Base-by-base conservation (phyloP, 2,329 filamentous ascomycete species). In the Aulographum hederae region DNA sequence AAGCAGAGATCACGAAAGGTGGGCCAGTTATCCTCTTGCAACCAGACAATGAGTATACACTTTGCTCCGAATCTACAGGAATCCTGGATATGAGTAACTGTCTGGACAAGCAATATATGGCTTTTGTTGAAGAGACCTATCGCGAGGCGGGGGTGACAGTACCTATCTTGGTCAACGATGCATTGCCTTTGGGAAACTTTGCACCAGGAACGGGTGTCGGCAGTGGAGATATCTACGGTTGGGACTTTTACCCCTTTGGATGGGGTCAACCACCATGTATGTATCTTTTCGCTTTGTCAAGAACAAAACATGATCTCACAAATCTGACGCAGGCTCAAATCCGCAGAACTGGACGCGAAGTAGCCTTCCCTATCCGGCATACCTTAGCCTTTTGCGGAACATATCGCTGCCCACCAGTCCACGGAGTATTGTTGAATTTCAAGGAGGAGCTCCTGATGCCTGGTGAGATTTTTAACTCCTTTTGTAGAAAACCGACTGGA, bases 21-120 rank as follows among this genome's bases (percentile, higher is more conserved):
- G 81, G 81, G 0, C 79, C 79, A 0, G 64, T 89, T 5, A 79
- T 89, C 37, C 54, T 86, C 2, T 65, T 78, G 26, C 81, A 91
- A 47, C 73, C 77, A 0, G 81, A 91, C 48, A 91, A 89, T 38
- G 81, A 89, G 48, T 84, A 86, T 45, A 71, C 66, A 1, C 51
- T 57, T 78, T 75, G 39, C 73, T 74, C 0, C n/a, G n/a, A n/a
- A n/a, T n/a, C n/a, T n/a, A n/a, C n/a, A n/a, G n/a, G n/a, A 70
- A 80, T 41, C 60, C 63, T 0, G 58, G 63, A 0, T 20, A 18
- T 34, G 13, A 20, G 20, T 13, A 16, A 10, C 8, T 33, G 33
- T 15, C 32, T 23, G 28, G 23, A 34, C 14, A 6, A 15, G 29
- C 8, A 32, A 13, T 86, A 85, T 46, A 70, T 85, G 51, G 61